Evolutionary conservation across 805 yeast species (phyloP).

Genomic region (Yarrowia sp.): DNA sequence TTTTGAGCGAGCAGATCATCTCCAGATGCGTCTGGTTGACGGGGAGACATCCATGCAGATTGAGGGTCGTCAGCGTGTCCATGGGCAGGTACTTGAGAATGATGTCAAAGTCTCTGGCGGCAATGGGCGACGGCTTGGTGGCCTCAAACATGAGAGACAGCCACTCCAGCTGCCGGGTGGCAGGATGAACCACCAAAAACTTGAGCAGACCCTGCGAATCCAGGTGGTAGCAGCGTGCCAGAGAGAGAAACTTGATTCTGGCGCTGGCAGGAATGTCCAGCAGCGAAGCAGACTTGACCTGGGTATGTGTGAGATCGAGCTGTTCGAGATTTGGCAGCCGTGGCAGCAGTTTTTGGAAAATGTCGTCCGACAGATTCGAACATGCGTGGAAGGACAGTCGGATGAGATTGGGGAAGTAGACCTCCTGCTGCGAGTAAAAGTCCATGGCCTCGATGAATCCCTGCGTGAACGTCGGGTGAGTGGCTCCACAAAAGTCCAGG

Average conservation of each 20-base stretch:
- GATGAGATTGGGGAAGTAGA: conserved; percentile 48
- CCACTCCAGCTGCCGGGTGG: conserved; percentile 66
- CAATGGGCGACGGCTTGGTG: conserved; percentile 65
- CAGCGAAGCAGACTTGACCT: conserved; percentile 69
- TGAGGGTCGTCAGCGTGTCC: conserved; percentile 57
- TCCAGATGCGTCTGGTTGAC: conserved; percentile 52
- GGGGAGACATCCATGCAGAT: conserved; percentile 68
- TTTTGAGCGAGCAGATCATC: conserved; percentile 46
- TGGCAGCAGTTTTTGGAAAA: conserved; percentile 64
- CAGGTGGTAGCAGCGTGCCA: conserved; percentile 68
- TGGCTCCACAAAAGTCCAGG: conserved; percentile 88
- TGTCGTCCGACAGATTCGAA: conserved; percentile 70
- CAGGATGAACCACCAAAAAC: conserved; percentile 75
- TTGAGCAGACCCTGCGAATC: conserved; percentile 74
- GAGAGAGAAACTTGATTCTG: conserved; percentile 74
- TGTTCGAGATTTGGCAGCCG: conserved; percentile 63
- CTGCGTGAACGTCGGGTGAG: conserved; percentile 52
- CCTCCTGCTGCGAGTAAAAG: conserved; percentile 39
- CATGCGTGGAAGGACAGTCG: conserved; percentile 86
- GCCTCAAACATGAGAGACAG: conserved; percentile 69
- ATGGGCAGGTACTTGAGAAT: conserved; percentile 54
- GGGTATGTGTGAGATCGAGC: conserved; percentile 82
- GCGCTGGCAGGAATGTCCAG: conserved; percentile 62
- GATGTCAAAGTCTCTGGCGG: conserved; percentile 58
- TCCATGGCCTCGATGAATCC: conserved; percentile 41